Evolutionary conservation across 116 monocot genomes (phyloP).

Genomic region (Trichopus zeylanicus): DNA sequence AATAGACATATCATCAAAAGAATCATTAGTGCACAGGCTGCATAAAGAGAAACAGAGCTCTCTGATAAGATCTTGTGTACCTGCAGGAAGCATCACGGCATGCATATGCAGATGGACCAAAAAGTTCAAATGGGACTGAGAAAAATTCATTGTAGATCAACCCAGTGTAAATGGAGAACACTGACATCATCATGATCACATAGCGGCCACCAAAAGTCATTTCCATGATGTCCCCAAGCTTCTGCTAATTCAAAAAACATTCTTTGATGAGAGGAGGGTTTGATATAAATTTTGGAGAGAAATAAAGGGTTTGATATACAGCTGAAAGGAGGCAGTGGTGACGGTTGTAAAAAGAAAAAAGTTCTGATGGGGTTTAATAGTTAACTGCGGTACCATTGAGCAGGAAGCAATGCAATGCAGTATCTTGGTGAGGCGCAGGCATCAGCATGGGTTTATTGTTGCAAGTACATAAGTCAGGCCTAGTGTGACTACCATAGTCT

Average conservation of each 20-base stretch:
- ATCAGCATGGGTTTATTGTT: too few species aligned
- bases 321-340: background rate
- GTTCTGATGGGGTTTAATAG: too few species aligned
- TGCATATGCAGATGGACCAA: constrained; percentile 89
- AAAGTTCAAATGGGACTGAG: constrained; percentile 93
- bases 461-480: too few species aligned
- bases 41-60: background rate
- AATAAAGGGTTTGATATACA: background rate
- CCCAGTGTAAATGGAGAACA: constrained; percentile 98
- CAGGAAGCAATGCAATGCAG: too few species aligned
- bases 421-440: too few species aligned
- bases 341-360: too few species aligned
- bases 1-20: background rate
- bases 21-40: background rate
- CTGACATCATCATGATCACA: constrained; percentile 90
- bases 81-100: constrained; percentile 94
- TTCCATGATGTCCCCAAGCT: constrained; percentile 96
- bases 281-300: constrained; percentile 2
- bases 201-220: constrained; percentile 99
- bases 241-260: constrained; percentile 43
- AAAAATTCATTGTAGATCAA: constrained; percentile 99
- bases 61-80: constrained; percentile 20
- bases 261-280: too few species aligned
- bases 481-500: too few species aligned
- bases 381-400: too few species aligned